Conservation (phyloP, 192 early-diverging fungal species). For the Funneliformis geosporum region DNA sequence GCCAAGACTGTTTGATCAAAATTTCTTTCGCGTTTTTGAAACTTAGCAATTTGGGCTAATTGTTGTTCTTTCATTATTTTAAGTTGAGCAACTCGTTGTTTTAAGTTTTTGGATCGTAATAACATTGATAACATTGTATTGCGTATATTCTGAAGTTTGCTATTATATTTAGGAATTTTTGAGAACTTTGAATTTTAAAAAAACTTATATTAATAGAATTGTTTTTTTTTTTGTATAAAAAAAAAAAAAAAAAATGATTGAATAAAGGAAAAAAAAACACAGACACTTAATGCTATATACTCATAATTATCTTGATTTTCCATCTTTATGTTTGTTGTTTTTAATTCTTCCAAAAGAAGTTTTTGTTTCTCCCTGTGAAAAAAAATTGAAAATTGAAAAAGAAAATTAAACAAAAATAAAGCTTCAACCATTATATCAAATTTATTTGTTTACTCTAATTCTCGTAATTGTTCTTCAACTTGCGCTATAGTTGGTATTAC, state of each 20-base stretch:
- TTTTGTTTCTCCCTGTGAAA: constrained; percentile 13
- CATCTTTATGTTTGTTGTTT: not conserved
- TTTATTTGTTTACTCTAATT: constrained; percentile 15
- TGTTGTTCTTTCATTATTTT: constrained; percentile 30
- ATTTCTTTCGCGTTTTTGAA: constrained; percentile 25
- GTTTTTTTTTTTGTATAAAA: not conserved
- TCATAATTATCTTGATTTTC: constrained; percentile 33
- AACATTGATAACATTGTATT: constrained; percentile 19
- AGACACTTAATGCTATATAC: constrained; percentile 23
- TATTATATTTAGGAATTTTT: constrained; percentile 17
- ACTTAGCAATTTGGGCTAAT: constrained; percentile 25
- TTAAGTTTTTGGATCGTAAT: constrained; percentile 22
- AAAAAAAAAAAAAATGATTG: not conserved
- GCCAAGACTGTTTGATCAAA: constrained; percentile 34
- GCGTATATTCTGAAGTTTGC: constrained; percentile 26
- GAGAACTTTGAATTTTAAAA: constrained; percentile 25
- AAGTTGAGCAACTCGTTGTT: constrained; percentile 18
- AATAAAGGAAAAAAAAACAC: not conserved
- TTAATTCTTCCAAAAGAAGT: constrained; percentile 25
- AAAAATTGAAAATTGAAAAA: not conserved
- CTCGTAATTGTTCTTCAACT: constrained; percentile 22
- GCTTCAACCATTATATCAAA: not conserved
- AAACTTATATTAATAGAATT: not conserved
- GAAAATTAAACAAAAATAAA: not conserved
- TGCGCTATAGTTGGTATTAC: constrained; percentile 13